Conservation (phyloP, 108 stramenopile species). For the Skeletonema grethae region DNA sequence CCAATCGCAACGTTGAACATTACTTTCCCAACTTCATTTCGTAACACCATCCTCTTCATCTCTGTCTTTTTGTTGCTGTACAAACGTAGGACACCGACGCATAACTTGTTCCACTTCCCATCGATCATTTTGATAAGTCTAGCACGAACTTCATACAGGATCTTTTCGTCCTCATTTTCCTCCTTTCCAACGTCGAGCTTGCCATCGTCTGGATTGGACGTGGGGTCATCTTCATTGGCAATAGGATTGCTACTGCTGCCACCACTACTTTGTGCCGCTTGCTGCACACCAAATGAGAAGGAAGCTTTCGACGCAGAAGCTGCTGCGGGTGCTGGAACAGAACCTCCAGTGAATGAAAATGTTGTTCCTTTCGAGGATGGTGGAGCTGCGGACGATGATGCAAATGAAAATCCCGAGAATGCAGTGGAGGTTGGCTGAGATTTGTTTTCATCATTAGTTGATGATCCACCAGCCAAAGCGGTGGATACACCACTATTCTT, state of each 20-base stretch:
- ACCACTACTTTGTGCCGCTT: conserved; percentile 10
- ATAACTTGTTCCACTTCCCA: conserved; percentile 32
- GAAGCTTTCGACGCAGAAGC: neutral
- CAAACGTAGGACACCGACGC: conserved; percentile 34
- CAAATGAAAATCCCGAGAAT: neutral
- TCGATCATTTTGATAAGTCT: conserved; percentile 27
- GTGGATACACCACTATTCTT: neutral
- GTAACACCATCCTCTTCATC: conserved; percentile 38
- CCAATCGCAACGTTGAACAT: conserved; percentile 36
- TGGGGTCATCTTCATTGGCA: conserved; percentile 41
- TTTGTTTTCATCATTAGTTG: neutral
- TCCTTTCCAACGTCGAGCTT: conserved; percentile 36
- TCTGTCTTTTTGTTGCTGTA: conserved; percentile 36
- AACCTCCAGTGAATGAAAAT: conserved; percentile 10
- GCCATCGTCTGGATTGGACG: conserved; percentile 47
- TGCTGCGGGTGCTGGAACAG: conserved; percentile 5
- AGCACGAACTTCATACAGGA: conserved; percentile 33
- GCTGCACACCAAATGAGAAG: conserved; percentile 35
- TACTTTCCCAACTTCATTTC: conserved; percentile 43
- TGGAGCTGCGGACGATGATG: conserved; percentile 6
- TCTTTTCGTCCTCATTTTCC: conserved; percentile 38
- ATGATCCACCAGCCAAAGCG: neutral
- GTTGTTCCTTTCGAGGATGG: neutral
- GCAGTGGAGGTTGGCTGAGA: neutral
- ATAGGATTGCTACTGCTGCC: neutral